Conservation (phyloP, 306 rosid species). For the Senna siamea region DNA sequence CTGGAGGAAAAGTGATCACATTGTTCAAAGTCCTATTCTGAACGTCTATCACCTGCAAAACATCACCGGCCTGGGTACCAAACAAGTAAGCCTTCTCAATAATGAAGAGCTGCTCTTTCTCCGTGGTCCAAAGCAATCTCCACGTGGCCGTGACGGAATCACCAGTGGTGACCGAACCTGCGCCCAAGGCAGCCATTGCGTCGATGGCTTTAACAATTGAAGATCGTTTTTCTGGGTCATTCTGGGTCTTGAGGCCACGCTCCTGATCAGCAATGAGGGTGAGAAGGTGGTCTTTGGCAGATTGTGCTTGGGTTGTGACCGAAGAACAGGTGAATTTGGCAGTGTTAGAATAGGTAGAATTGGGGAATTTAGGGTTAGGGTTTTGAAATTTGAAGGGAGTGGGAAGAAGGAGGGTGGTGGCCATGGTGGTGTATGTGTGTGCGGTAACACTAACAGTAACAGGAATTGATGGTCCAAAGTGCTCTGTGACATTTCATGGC, state of each 20-base stretch:
- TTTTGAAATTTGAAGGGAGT: constrained; percentile 34
- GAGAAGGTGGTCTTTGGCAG: constrained; percentile 66
- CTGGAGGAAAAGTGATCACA: constrained; percentile 90
- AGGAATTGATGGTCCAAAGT: background rate
- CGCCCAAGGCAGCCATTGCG: constrained; percentile 51
- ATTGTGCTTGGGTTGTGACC: constrained; percentile 54
- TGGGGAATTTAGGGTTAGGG: constrained; percentile 24
- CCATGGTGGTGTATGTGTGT: constrained; percentile 43
- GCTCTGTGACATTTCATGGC: constrained; percentile 27
- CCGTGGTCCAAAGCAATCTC: constrained; percentile 93
- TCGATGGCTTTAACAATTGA: constrained; percentile 67
- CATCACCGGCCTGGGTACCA: constrained; percentile 83
- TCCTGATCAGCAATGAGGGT: constrained; percentile 78
- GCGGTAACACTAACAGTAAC: background rate
- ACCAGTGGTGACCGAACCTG: constrained; percentile 63
- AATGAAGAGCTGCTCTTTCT: constrained; percentile 94
- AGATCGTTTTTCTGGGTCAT: constrained; percentile 46
- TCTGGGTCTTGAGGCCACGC: constrained; percentile 80
- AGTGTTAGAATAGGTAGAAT: constrained; percentile 14
- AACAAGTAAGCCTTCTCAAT: constrained; percentile 73
- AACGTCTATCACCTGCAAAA: constrained; percentile 88
- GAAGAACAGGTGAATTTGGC: constrained; percentile 60
- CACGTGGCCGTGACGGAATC: constrained; percentile 75
- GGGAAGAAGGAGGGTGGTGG: constrained; percentile 45
- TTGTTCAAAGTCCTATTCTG: constrained; percentile 62